These are phyloP conservation scores for Conringia planisiliqua DNA, from an alignment of 345 rosid species.

Conservation along the genomic window DNA sequence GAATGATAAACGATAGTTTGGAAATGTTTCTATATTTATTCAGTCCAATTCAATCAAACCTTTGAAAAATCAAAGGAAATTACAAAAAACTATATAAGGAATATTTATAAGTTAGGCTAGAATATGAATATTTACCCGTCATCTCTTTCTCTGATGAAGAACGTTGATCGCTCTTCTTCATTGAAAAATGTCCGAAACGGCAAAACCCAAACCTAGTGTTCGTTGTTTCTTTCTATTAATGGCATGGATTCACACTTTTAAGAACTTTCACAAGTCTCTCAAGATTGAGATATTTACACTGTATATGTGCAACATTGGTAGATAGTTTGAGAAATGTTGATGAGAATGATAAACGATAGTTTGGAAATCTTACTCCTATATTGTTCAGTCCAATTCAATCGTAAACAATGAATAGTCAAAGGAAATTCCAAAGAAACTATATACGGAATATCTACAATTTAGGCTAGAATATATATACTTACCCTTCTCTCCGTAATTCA, in stretches of 20 bases:
- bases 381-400: background rate
- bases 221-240: background rate
- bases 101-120: background rate
- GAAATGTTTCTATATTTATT: background rate
- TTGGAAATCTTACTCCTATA: background rate
- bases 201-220: background rate
- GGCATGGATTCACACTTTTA: slow-evolving; percentile 7
- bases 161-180: background rate
- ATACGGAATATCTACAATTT: background rate
- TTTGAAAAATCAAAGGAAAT: background rate
- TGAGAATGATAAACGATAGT: slow-evolving; percentile 14
- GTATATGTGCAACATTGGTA: slow-evolving; percentile 22
- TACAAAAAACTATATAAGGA: background rate
- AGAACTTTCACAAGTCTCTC: slow-evolving; percentile 19
- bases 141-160: background rate
- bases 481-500: background rate
- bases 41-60: slow-evolving; percentile 1
- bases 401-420: background rate
- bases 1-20: slow-evolving; percentile 13
- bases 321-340: slow-evolving; percentile 1
- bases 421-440: background rate
- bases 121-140: background rate
- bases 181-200: background rate
- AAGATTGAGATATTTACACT: slow-evolving; percentile 2
- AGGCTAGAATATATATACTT: background rate